Evolutionary conservation across 2,329 filamentous ascomycete species (phyloP), one percentile per base, ranked within the genome.

Genomic region (Paraphoma sp.): DNA sequence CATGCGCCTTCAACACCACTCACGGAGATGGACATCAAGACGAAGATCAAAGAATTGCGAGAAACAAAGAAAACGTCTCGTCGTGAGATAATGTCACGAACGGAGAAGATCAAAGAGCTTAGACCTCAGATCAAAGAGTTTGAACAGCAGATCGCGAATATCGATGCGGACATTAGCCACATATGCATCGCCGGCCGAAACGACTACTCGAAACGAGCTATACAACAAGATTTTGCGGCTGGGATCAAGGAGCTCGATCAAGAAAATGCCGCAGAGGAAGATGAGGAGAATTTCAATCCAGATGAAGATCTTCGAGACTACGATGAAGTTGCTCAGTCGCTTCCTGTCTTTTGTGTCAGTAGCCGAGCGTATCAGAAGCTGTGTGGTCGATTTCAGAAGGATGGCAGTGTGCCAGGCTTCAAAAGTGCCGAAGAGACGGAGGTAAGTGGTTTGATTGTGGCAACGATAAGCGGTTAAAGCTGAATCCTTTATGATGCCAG

Each of bases 331-430:
- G 86, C 84, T 0, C 71, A 71, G 8, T 79, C 77, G 0, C 76
- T 90, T 0, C 83, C 86, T 0, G 86, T 90, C 1, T 90, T 89
- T 65, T 89, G 87, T 58, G 84, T 89, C 14, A 87, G 84, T 54
- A 85, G 83, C 45, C 78, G 83, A 44, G 86, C 83, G 0, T 90
- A 88, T 51, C 86, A 90, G 62, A 86, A 86, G 63, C 72, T 89
- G n/a, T 77, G 79, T 40, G 85, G 83, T 1, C 79, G 84, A 3
- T 67, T 88, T 8, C 69, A 77, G 50, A 82, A 83, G 43, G 86
- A 89, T 51, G 73, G 77, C 1, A 63, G 75, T 10, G 78, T 85
- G 1, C 73, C 79, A 11, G 86, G 86, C 0, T 90, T 88, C 66
- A 70, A 72, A 1, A 71, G 76, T 3, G 41, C 76, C 0, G 78